Percentiles rank a stretch among this genome's conserved stretches.
Evolutionary conservation across 1,284 basidiomycete genomes (phyloP).

Genomic region (Cutaneotrichosporon arboriforme): DNA sequence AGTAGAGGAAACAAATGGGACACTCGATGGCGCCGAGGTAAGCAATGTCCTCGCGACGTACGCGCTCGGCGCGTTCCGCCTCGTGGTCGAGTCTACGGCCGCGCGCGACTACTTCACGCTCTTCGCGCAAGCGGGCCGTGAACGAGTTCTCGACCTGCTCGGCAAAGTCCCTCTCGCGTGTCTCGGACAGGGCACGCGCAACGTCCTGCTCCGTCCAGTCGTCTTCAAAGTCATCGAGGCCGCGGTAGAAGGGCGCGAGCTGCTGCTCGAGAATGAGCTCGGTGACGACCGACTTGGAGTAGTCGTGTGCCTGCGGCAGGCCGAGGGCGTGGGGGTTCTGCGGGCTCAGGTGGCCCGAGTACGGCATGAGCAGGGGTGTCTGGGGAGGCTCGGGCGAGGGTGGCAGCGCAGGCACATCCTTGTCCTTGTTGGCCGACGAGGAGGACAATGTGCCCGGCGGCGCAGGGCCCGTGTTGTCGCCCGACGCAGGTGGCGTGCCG

Average conservation of each 20-base stretch:
- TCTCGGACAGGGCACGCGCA: constrained; percentile 47
- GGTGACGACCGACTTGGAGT: constrained; percentile 80
- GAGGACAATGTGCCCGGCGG: constrained; percentile 5
- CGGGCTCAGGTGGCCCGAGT: constrained; percentile 69
- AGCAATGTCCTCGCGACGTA: constrained; percentile 62
- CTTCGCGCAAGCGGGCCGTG: constrained; percentile 32
- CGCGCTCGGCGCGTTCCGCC: constrained; percentile 51
- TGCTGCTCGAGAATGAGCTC: constrained; percentile 79
- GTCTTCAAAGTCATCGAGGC: constrained; percentile 85
- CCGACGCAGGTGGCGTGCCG: constrained; percentile 4
- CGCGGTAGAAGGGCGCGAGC: constrained; percentile 92
- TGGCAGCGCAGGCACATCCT: constrained; percentile 22
- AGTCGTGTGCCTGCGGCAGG: constrained; percentile 61
- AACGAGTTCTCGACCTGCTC: constrained; percentile 35
- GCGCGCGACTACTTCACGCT: constrained; percentile 24
- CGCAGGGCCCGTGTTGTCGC: background rate
- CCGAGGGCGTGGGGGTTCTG: constrained; percentile 82
- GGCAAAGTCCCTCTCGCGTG: constrained; percentile 34
- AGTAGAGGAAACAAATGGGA: constrained; percentile 97
- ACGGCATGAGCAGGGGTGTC: constrained; percentile 56
- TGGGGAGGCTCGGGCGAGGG: constrained; percentile 54
- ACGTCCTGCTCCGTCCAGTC: constrained; percentile 79
- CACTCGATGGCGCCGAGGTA: constrained; percentile 89
- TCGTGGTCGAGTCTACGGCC: constrained; percentile 15
- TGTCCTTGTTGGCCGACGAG: constrained; percentile 15